Conservation (phyloP, 2,329 filamentous ascomycete genomes). For the Dothideomycetes sp. region DNA sequence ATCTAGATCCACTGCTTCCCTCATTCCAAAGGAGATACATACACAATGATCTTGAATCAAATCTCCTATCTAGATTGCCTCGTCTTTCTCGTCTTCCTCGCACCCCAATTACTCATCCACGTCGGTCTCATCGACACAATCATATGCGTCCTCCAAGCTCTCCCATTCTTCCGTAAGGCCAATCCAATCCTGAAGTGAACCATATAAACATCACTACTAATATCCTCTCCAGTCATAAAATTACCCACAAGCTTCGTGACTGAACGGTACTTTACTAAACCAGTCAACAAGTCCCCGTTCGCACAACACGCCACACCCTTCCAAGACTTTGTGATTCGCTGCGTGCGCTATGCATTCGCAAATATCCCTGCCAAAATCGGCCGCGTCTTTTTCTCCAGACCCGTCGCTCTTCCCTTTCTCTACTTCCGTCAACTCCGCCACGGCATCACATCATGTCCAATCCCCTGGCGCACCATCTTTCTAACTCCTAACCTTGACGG, state of each 20-base stretch:
- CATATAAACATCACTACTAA: background rate
- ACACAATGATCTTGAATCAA: slow-evolving; percentile 58
- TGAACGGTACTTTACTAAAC: slow-evolving; percentile 43
- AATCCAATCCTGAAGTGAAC: background rate
- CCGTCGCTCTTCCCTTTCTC: slow-evolving; percentile 62
- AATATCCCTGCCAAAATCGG: slow-evolving; percentile 58
- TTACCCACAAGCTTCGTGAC: slow-evolving; percentile 48
- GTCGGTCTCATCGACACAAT: slow-evolving; percentile 52
- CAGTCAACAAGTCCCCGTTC: slow-evolving; percentile 45
- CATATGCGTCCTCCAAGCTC: slow-evolving; percentile 45
- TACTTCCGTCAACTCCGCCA: slow-evolving; percentile 65
- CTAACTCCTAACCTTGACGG: slow-evolving; percentile 35
- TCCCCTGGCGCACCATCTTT: slow-evolving; percentile 52
- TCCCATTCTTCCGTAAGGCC: slow-evolving; percentile 60
- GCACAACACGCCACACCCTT: slow-evolving; percentile 60
- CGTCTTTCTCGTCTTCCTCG: slow-evolving; percentile 59
- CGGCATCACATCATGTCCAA: slow-evolving; percentile 51
- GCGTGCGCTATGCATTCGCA: slow-evolving; percentile 67
- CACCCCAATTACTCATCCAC: slow-evolving; percentile 59
- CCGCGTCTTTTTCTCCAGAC: slow-evolving; percentile 66
- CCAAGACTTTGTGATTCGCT: slow-evolving; percentile 66
- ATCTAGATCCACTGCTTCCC: background rate
- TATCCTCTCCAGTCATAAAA: slow-evolving; percentile 38
- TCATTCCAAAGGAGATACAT: background rate
- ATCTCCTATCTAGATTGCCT: slow-evolving; percentile 68